These are phyloP conservation scores for Pichiaceae sp. DNA, from an alignment of 1,139 yeast species.

Conservation along the genomic window DNA sequence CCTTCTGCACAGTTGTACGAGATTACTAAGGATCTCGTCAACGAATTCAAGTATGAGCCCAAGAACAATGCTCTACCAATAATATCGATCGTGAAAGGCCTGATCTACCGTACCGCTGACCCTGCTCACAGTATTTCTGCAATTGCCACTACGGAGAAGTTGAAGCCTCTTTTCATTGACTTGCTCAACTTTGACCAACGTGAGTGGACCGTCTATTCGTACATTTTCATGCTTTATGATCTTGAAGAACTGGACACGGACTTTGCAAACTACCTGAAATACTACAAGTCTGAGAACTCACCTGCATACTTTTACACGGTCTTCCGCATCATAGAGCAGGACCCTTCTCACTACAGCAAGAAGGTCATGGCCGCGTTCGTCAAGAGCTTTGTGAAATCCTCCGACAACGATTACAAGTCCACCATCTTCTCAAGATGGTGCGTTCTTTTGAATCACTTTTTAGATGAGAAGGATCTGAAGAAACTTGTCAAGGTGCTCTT, in stretches of 20 bases:
- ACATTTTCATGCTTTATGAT: slow-evolving; percentile 42
- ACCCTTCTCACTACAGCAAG: slow-evolving; percentile 17
- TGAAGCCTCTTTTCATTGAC: slow-evolving; percentile 13
- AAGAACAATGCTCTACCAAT: slow-evolving; percentile 21
- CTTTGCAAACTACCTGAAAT: slow-evolving; percentile 3
- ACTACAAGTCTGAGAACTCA: slow-evolving; percentile 3
- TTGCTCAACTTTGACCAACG: slow-evolving; percentile 8
- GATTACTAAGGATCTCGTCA: slow-evolving; percentile 19
- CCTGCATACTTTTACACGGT: slow-evolving; percentile 29
- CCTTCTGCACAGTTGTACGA: slow-evolving; percentile 38
- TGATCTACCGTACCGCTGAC: slow-evolving; percentile 15
- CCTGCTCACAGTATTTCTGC: slow-evolving; percentile 4
- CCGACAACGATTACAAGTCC: not conserved
- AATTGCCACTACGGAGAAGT: slow-evolving; percentile 11
- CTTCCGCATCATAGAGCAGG: slow-evolving; percentile 41
- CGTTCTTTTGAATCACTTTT: slow-evolving; percentile 36
- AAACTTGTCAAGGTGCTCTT: slow-evolving; percentile 13
- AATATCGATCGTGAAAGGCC: slow-evolving; percentile 32
- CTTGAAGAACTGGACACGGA: slow-evolving; percentile 16
- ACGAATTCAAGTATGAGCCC: slow-evolving; percentile 5
- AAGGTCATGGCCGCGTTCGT: slow-evolving; percentile 23
- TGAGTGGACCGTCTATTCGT: slow-evolving; percentile 39
- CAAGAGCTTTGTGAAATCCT: slow-evolving; percentile 13
- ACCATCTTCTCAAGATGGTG: slow-evolving; percentile 47
- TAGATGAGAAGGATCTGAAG: slow-evolving; percentile 14